Percentiles rank a stretch among this genome's conserved stretches.
Evolutionary conservation across 345 rosid genomes (phyloP).

Genomic region (Physaria fendleri): DNA sequence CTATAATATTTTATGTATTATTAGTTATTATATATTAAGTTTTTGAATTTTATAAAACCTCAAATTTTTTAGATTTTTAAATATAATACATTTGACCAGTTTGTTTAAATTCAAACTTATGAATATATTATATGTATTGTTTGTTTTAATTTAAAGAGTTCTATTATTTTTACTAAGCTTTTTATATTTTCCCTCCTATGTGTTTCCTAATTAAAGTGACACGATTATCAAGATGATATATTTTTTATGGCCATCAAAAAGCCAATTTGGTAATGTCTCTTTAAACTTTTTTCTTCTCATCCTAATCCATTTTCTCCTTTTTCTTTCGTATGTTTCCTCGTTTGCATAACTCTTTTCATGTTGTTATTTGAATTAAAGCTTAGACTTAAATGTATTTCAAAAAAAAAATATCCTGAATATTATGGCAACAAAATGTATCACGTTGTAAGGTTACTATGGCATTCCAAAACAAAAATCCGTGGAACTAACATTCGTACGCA

Average conservation of each 20-base stretch:
- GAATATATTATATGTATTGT: too few species aligned
- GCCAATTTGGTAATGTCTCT: background rate
- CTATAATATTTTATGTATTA: too few species aligned
- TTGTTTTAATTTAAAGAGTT: too few species aligned
- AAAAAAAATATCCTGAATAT: too few species aligned
- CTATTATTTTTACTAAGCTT: too few species aligned
- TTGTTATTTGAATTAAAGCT: conserved; percentile 18
- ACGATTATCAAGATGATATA: conserved; percentile 12
- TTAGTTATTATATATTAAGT: too few species aligned
- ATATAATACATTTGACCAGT: too few species aligned
- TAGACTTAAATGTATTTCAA: too few species aligned
- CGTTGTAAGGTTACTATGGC: background rate
- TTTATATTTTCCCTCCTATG: conserved; percentile 17
- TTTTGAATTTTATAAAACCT: too few species aligned
- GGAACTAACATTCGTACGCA: background rate
- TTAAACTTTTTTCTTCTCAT: conserved; percentile 11
- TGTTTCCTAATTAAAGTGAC: conserved; percentile 31
- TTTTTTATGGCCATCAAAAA: conserved; percentile 3
- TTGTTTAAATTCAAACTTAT: too few species aligned
- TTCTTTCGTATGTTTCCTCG: background rate
- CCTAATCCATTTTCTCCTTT: conserved; percentile 7
- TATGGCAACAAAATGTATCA: too few species aligned
- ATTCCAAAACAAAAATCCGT: background rate
- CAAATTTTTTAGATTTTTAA: too few species aligned
- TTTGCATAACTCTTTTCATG: background rate